Evolutionary conservation across 805 yeast species (phyloP), one percentile per base, ranked within the genome.

Genomic region (Metschnikowia hibisci): DNA sequence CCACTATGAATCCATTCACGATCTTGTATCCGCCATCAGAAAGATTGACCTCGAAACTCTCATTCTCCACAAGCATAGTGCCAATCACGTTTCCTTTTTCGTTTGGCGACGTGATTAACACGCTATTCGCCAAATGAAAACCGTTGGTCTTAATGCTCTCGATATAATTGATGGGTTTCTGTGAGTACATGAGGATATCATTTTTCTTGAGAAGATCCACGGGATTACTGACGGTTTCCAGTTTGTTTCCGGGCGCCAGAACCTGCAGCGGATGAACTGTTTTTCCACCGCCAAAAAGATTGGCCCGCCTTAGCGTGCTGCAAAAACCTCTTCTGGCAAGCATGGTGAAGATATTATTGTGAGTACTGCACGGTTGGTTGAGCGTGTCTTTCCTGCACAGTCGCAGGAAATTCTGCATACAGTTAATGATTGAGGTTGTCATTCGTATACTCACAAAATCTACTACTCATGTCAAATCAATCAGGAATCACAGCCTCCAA

Each of bases 41-140:
- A 34, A 84, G 56, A 51, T 80, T 74, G 32, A 84, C 71, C 54
- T 82, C 83, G 48, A 80, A 77, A 1, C 81, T 75, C 53, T 83
- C 88, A 53, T 67, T 78, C 54, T 76, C 74, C 8, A 82, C 41
- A 4, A 82, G 62, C 14, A 80, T 52, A 1, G 77, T 67, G 9
- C 78, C 84, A 12, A 67, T 64, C 11, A 67, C 57, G 32, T 68
- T 61, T 6, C 69, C 68, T 15, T 61, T 48, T 27, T 59, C 49
- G 46, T 63, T 58, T 3, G 74, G 74, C 1, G 79, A 67, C 39
- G 61, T 66, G 11, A 78, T 74, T 42, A 70, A 75, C 41, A 71
- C 60, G 46, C 76, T 76, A 46, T 76, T 77, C 3, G 83, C 69
- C 47, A 86, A 74, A 28, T 79, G 71, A 45, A 81, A 79, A 2